Conservation (phyloP, 441 rosid species). For the Dalechampia spathulata region DNA sequence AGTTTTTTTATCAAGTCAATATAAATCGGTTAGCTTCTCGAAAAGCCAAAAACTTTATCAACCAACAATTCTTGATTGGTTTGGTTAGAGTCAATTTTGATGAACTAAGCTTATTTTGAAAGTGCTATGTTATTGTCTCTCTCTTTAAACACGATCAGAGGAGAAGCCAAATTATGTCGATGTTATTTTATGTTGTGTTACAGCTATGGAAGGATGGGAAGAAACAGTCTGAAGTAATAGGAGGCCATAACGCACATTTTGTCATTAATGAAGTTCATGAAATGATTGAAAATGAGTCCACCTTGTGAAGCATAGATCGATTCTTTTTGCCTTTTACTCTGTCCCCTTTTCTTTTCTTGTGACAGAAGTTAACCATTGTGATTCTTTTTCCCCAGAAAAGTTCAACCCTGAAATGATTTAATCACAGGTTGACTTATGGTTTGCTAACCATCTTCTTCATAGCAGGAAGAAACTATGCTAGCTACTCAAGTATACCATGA, state of each 20-base stretch:
- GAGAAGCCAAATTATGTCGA: background rate
- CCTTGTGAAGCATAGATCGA: constrained; percentile 16
- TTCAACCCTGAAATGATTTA: background rate
- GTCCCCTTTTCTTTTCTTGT: background rate
- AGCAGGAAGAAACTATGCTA: background rate
- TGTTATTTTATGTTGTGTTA: background rate
- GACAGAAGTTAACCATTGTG: background rate
- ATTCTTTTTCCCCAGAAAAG: background rate
- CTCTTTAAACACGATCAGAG: background rate
- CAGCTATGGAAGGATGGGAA: constrained; percentile 71
- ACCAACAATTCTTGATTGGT: too few relatives aligned
- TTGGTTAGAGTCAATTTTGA: too few relatives aligned
- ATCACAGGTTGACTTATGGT: background rate
- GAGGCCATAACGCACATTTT: constrained; percentile 73
- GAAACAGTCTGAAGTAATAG: constrained; percentile 72
- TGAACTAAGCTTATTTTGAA: background rate
- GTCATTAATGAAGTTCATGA: constrained; percentile 62
- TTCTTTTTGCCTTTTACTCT: background rate
- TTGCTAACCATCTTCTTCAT: background rate
- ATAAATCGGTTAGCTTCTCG: background rate
- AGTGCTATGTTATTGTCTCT: background rate
- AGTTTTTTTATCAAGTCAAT: constrained; percentile 1
- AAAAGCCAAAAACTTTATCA: too few relatives aligned
- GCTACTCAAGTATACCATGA: background rate
- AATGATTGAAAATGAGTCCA: constrained; percentile 56